phyloP scores from a whole-genome alignment of 2,329 filamentous ascomycete genomes.

The Pseudocercospora fuligena region DNA sequence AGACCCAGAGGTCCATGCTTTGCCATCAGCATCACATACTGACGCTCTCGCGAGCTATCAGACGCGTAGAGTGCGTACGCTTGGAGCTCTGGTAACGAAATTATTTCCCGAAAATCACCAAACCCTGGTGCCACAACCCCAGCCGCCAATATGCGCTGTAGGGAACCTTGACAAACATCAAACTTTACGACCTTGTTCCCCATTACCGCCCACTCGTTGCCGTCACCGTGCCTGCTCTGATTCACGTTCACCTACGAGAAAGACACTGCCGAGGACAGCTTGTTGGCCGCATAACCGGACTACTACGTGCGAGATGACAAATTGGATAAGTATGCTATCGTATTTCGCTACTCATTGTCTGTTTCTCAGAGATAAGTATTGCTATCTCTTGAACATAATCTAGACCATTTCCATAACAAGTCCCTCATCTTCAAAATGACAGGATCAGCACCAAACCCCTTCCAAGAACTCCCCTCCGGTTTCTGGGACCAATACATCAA shows the following conservation, averaged over 20 bases:
- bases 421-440: background rate
- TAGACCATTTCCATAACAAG: too few species aligned
- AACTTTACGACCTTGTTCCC: too few species aligned
- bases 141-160: background rate
- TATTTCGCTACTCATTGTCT: background rate
- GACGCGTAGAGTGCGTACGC: background rate
- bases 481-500: slow-evolving; percentile 15
- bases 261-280: too few species aligned
- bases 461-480: background rate
- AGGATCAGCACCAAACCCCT: background rate
- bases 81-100: background rate
- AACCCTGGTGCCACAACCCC: background rate
- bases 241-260: too few species aligned
- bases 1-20: too few species aligned
- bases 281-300: too few species aligned
- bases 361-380: too few species aligned
- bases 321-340: too few species aligned
- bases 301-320: too few species aligned
- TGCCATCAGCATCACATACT: background rate
- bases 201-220: too few species aligned
- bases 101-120: background rate
- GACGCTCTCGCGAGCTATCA: background rate
- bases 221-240: too few species aligned
- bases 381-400: too few species aligned
- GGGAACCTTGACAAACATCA: background rate